Evolutionary conservation across 208 protist genomes (phyloP).

Genomic region (Trypanosoma theileri): DNA sequence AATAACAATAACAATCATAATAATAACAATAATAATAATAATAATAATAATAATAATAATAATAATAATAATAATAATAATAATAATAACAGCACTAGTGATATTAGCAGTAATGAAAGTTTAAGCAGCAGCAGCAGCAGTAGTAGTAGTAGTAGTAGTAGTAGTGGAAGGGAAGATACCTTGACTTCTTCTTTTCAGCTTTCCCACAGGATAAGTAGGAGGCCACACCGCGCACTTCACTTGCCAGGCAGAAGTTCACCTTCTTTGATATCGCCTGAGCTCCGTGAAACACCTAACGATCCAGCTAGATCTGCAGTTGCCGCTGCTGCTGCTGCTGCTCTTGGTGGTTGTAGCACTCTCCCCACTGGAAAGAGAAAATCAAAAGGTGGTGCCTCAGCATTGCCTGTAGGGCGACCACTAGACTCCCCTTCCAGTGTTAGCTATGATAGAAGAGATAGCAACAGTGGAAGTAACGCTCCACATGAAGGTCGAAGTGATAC

Average conservation of each 20-base stretch:
- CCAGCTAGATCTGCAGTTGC: no score
- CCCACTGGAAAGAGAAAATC: no score
- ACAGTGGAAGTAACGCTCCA: background rate
- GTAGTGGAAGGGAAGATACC: no score
- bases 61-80: background rate
- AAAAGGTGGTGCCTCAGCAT: background rate
- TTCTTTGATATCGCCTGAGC: no score
- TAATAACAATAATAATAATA: background rate
- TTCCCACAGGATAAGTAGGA: no score
- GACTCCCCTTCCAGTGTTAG: background rate
- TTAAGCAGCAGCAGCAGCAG: background rate
- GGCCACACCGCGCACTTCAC: no score
- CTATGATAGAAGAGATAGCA: background rate
- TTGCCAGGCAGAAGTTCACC: no score
- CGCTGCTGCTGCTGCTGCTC: no score
- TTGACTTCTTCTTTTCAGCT: no score
- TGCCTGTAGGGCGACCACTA: background rate
- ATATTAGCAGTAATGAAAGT: background rate
- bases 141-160: no score
- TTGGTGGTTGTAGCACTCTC: no score
- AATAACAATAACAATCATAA: background rate
- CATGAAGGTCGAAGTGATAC: background rate
- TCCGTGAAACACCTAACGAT: no score
- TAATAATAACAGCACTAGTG: background rate
- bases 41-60: conserved; percentile 2